Conservation (phyloP, 1,284 basidiomycete genomes). For the Somion occarium region DNA sequence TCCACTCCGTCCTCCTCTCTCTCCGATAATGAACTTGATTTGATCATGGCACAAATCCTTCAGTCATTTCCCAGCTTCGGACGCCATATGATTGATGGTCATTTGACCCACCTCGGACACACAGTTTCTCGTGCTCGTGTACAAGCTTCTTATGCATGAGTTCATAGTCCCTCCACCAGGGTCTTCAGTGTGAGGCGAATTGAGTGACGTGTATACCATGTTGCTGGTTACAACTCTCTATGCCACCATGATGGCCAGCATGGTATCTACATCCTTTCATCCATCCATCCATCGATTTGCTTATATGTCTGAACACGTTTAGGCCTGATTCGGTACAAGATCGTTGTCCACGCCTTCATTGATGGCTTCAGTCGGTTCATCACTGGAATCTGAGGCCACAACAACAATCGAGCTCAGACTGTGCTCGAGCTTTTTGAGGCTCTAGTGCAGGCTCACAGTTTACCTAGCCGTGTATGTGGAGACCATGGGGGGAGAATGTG, state of each 20-base stretch:
- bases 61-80: not conserved
- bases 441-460: constrained; percentile 8
- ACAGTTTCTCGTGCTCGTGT: not conserved
- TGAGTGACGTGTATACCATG: constrained; percentile 17
- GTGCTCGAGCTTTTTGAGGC: constrained; percentile 20
- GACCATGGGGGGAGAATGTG: constrained; percentile 28
- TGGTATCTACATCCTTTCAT: constrained; percentile 17
- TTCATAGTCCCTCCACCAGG: not conserved
- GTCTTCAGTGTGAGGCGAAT: constrained; percentile 11
- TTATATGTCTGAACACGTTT: not conserved
- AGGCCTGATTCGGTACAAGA: constrained; percentile 27
- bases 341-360: constrained; percentile 35
- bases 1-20: not conserved
- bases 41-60: not conserved
- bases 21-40: not conserved
- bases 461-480: constrained; percentile 22
- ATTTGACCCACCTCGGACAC: not conserved
- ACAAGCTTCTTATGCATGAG: not conserved
- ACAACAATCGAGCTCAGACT: constrained; percentile 18
- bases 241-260: constrained; percentile 32
- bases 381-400: constrained; percentile 22
- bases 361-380: constrained; percentile 31
- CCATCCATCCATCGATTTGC: not conserved
- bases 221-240: constrained; percentile 25
- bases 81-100: not conserved